Base-by-base conservation (phyloP, 768 basidiomycete species). In the Astraeus odoratus region DNA sequence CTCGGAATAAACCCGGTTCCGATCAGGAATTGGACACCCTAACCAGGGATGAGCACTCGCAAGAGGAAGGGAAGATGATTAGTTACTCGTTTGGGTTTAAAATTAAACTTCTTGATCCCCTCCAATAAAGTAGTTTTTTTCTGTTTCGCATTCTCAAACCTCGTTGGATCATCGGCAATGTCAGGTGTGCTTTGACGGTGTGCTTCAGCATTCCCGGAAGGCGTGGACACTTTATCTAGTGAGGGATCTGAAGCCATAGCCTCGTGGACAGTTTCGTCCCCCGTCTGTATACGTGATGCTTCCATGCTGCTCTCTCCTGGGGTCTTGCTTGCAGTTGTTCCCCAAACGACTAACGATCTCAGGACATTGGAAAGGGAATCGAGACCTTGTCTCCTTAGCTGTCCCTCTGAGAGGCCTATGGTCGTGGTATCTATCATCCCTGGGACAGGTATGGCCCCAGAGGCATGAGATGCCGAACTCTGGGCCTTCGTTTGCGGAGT, bases 51-150 rank as follows among this genome's bases (percentile, higher is more conserved):
- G 15, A 22, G 15, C 19, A 8, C 25, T 8, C 16, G 16, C 27
- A 24, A 29, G 26, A 19, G 30, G 16, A 13, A 42, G 22, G 60
- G 30, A 5, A 22, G 12, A 6, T 29, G 30, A 27, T 2, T 2
- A 66, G 83, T 37, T 57, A 94, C 93, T 54, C 83, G 78, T 67
- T 97, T 98, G n/a, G 95, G 94, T 67, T 96, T 98, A 73, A 85
- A 92, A 62, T 98, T 97, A 67, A 99, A 99, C 66, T 91, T 92
- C 65, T 86, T 93, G 65, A 98, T 87, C 22, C 96, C 96, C 60
- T 98, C 95, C 30, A 93, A 67, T 23, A 98, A 64, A 0, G 86
- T 94, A 26, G 90, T 97, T 69, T 99, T 99, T 67, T 89, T 86
- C 67, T 92, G 88, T 63, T 96, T 97, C 9, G 93, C 96, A 49